Base-by-base conservation (phyloP, 371 early-diverging fungal genomes). In the Batrachochytrium dendrobatidis region DNA sequence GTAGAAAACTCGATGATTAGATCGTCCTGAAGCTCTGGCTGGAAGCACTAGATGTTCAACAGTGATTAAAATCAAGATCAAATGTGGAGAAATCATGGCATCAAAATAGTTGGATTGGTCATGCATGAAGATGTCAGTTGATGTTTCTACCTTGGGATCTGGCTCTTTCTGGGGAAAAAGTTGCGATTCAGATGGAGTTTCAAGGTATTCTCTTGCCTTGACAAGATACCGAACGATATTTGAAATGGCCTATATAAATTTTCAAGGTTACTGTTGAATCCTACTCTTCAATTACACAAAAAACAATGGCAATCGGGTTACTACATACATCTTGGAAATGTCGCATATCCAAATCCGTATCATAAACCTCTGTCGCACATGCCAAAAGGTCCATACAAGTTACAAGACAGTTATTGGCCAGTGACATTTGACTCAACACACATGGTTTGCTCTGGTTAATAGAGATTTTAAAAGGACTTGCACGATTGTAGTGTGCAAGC, bases 11-110 rank as follows among this genome's bases (percentile, higher is more conserved):
- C 69, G 34, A 70, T 55, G 0, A 73, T 53, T 7, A 73, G 63
- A 55, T 73, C 73, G 6, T 73, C 70, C 1, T 70, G 66, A 18
- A 73, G 62, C 6, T 73, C 70, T 1, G 73, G 73, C 15, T 57
- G 12, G 55, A 73, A 73, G 8, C 18, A 12, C 72, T 71, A 43
- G 15, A 39, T 39, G 39, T n/a, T n/a, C 15, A 39, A n/a, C 12
- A n/a, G 12, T n/a, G n/a, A n/a, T n/a, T n/a, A 39, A 12, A n/a
- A 12, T 15, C 15, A 39, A n/a, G 39, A n/a, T 39, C 39, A 39
- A n/a, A 12, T n/a, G n/a, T n/a, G n/a, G n/a, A 39, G 39, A 12
- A 12, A 39, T 12, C 39, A 12, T 15, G 39, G 39, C 39, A 39
- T 12, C 18, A 7, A 33, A 15, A 12, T n/a, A 39, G n/a, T n/a